Percentiles rank a stretch among this genome's conserved stretches.
Evolutionary conservation across 2,329 filamentous ascomycete species (phyloP).

Genomic region (Fusarium compactum): DNA sequence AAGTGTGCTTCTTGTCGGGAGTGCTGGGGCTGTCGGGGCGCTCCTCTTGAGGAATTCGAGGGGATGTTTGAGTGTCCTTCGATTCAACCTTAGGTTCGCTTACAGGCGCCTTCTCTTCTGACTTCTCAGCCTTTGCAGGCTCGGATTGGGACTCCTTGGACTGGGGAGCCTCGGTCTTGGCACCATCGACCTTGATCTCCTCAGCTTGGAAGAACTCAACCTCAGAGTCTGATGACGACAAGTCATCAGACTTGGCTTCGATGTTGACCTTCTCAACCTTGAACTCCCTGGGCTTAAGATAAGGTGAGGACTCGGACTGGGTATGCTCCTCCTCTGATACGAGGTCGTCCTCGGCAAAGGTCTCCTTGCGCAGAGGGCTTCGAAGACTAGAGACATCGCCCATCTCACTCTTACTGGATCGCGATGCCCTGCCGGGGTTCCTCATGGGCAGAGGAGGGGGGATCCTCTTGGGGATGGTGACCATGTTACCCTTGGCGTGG

Average conservation of each 20-base stretch:
- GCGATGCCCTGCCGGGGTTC: slow-evolving; percentile 75
- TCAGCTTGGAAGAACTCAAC: slow-evolving; percentile 38
- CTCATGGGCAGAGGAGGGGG: slow-evolving; percentile 82
- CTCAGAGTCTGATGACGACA: slow-evolving; percentile 39
- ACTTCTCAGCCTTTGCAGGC: slow-evolving; percentile 2
- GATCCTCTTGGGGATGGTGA: slow-evolving; percentile 84
- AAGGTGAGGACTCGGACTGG: slow-evolving; percentile 38
- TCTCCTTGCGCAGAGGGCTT: slow-evolving; percentile 65
- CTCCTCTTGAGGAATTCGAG: slow-evolving; percentile 34
- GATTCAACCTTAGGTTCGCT: slow-evolving; percentile 18
- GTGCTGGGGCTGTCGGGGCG: slow-evolving; percentile 48
- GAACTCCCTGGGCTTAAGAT: slow-evolving; percentile 36
- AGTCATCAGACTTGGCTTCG: slow-evolving; percentile 15
- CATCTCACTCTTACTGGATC: slow-evolving; percentile 64
- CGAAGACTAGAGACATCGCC: slow-evolving; percentile 67
- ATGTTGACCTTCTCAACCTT: slow-evolving; percentile 37
- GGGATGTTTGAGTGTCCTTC: slow-evolving; percentile 23
- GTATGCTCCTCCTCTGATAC: slow-evolving; percentile 41
- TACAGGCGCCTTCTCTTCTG: not conserved
- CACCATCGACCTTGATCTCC: slow-evolving; percentile 24
- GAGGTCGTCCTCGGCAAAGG: slow-evolving; percentile 56
- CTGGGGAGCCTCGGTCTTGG: slow-evolving; percentile 10
- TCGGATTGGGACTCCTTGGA: slow-evolving; percentile 7
- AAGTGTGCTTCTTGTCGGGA: slow-evolving; percentile 52
- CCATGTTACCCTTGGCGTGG: slow-evolving; percentile 79